A percentile compares a stretch with the other conserved stretches of the same genome.
phyloP scores from a whole-genome alignment of 2,329 filamentous ascomycete genomes.

The Fusarium sp. region DNA sequence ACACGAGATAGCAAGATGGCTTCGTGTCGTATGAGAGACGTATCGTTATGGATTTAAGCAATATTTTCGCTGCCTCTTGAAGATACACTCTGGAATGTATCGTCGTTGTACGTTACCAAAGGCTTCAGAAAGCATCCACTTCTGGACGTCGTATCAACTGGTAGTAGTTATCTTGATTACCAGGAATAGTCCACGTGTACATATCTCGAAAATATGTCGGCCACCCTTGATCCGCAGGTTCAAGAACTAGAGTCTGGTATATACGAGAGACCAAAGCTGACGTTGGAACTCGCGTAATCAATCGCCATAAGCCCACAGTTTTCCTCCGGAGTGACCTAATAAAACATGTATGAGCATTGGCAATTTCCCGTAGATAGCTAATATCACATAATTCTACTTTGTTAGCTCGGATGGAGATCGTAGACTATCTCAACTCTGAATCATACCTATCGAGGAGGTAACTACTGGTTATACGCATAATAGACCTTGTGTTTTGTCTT shows the following conservation, averaged over 20 bases:
- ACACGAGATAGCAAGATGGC: background rate
- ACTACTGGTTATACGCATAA: background rate
- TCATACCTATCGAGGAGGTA: background rate
- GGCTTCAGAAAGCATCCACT: background rate
- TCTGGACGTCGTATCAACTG: background rate
- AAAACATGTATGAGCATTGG: background rate
- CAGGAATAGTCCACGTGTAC: too few relatives aligned
- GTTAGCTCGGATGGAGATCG: constrained; percentile 9
- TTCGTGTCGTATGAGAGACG: background rate
- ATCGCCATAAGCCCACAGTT: background rate
- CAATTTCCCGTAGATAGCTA: background rate
- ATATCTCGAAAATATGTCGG: background rate
- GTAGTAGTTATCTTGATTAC: background rate
- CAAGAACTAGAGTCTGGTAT: background rate
- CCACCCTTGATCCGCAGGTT: too few relatives aligned
- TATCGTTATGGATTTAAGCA: background rate
- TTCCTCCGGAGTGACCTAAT: background rate
- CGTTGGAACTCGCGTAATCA: background rate
- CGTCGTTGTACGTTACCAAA: background rate
- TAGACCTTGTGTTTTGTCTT: background rate
- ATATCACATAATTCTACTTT: constrained; percentile 1
- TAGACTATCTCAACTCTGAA: constrained; percentile 1
- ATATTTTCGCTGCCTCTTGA: background rate
- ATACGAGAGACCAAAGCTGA: background rate
- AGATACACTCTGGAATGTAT: background rate